Percentiles rank a stretch among this genome's conserved stretches.
Conservation (phyloP, 352 stramenopile species). For the Globisporangium camurandrum region DNA sequence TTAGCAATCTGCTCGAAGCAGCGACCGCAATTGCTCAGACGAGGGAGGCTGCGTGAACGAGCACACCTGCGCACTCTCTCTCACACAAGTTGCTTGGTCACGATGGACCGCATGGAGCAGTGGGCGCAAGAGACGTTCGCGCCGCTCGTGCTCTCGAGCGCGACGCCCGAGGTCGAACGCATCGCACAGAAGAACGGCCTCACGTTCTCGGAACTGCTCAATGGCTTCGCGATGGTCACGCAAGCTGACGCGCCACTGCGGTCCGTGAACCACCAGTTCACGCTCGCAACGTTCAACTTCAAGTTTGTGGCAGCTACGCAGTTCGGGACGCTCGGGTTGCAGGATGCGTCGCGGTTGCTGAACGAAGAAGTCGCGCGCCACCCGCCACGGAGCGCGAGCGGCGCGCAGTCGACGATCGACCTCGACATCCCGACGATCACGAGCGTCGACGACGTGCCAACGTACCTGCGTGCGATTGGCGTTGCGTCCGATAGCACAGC, state of each 20-base stretch:
- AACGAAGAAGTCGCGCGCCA: conserved; percentile 56
- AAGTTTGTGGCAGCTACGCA: conserved; percentile 56
- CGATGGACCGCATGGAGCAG: conserved; percentile 49
- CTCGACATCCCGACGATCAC: conserved; percentile 54
- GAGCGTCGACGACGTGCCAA: conserved; percentile 53
- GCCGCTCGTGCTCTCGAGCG: conserved; percentile 73
- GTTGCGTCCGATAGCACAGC: conserved; percentile 26
- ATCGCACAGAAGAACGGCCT: conserved; percentile 80
- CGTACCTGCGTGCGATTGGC: conserved; percentile 54
- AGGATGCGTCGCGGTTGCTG: conserved; percentile 48
- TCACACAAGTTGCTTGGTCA: too few species aligned
- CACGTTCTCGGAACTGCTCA: conserved; percentile 64
- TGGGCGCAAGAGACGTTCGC: conserved; percentile 78
- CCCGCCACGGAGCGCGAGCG: conserved; percentile 19
- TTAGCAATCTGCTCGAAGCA: too few species aligned
- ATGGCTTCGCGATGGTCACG: conserved; percentile 54
- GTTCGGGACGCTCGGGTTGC: conserved; percentile 34
- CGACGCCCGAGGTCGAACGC: conserved; percentile 68
- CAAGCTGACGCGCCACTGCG: conserved; percentile 64
- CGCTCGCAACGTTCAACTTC: conserved; percentile 63
- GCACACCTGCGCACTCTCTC: neutral
- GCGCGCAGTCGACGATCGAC: conserved; percentile 28
- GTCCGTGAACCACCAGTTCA: conserved; percentile 62
- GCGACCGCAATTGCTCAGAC: too few species aligned
- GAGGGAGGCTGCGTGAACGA: neutral